Conservation (phyloP, 2,329 filamentous ascomycete genomes). For the Pseudogymnoascus sp. region DNA sequence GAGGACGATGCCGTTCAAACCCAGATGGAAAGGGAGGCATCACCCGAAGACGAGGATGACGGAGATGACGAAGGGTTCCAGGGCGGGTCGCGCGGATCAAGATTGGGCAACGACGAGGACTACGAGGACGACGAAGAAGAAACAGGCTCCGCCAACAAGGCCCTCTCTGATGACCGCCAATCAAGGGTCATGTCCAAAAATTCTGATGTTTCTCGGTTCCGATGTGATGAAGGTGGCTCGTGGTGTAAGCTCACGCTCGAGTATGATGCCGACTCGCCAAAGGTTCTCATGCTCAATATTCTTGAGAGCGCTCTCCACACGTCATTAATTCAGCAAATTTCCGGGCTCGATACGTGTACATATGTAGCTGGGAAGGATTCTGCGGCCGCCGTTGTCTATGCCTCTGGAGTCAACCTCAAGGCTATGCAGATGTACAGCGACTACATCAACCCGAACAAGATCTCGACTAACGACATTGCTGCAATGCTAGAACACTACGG, state of each 20-base stretch:
- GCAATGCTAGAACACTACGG: conserved; percentile 81
- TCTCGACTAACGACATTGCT: conserved; percentile 88
- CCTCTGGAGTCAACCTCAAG: conserved; percentile 76
- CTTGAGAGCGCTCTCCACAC: conserved; percentile 73
- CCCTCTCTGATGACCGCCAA: conserved; percentile 39
- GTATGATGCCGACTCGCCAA: conserved; percentile 73
- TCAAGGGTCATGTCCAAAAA: conserved; percentile 57
- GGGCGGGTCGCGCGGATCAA: conserved; percentile 38
- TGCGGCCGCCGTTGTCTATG: conserved; percentile 57
- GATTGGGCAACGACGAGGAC: conserved; percentile 23
- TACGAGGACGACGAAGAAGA: conserved; percentile 31
- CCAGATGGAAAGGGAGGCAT: conserved; percentile 51
- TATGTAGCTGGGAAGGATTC: conserved; percentile 51
- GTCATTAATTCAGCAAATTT: conserved; percentile 80
- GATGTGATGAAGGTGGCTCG: conserved; percentile 68
- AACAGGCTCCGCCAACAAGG: conserved; percentile 16
- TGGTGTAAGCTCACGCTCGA: conserved; percentile 78
- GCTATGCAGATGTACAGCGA: conserved; percentile 87
- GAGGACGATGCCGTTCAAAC: conserved; percentile 72
- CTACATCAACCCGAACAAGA: conserved; percentile 75
- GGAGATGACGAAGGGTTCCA: conserved; percentile 47
- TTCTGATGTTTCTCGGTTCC: conserved; percentile 65
- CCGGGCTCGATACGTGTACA: conserved; percentile 66
- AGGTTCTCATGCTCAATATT: conserved; percentile 86
- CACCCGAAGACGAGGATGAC: conserved; percentile 48